phyloP scores from a whole-genome alignment of 768 basidiomycete genomes.

The Rhodotorula paludigena region DNA sequence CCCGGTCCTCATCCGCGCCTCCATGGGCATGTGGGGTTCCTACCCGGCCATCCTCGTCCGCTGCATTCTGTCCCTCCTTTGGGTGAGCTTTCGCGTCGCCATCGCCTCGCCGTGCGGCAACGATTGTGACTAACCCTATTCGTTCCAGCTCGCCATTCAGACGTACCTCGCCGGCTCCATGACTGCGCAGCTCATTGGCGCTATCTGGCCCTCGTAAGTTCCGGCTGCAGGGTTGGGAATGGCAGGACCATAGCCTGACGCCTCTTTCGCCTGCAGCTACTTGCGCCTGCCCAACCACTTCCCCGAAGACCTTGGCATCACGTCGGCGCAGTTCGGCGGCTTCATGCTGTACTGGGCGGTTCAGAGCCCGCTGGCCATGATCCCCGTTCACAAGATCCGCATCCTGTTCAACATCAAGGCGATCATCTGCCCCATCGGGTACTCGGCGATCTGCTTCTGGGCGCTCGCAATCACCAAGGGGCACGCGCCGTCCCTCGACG shows the following conservation, averaged over 20 bases:
- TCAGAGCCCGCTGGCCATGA: constrained; percentile 36
- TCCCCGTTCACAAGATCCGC: constrained; percentile 42
- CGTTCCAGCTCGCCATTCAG: constrained; percentile 1
- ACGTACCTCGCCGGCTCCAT: constrained; percentile 30
- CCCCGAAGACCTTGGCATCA: constrained; percentile 41
- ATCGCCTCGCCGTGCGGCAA: too few species aligned
- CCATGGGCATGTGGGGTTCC: constrained; percentile 43
- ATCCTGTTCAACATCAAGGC: constrained; percentile 44
- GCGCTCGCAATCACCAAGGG: constrained; percentile 22
- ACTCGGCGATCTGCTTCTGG: constrained; percentile 42
- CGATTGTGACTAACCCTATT: too few species aligned
- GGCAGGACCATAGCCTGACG: too few species aligned
- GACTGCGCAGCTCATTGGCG: constrained; percentile 41
- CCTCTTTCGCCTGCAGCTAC: background rate
- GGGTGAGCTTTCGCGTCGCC: background rate
- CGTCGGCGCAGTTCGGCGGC: constrained; percentile 43
- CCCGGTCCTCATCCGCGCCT: constrained; percentile 8
- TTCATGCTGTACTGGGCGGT: constrained; percentile 44
- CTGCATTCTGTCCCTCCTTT: constrained; percentile 40
- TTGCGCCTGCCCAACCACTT: constrained; percentile 34
- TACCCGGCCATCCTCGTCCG: constrained; percentile 44
- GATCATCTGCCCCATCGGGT: background rate
- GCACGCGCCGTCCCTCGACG: constrained; percentile 6
- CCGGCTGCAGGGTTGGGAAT: too few species aligned
- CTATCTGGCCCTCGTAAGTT: constrained; percentile 46